Conservation (phyloP, 2,329 filamentous ascomycete genomes). For the Penicillium sp. region DNA sequence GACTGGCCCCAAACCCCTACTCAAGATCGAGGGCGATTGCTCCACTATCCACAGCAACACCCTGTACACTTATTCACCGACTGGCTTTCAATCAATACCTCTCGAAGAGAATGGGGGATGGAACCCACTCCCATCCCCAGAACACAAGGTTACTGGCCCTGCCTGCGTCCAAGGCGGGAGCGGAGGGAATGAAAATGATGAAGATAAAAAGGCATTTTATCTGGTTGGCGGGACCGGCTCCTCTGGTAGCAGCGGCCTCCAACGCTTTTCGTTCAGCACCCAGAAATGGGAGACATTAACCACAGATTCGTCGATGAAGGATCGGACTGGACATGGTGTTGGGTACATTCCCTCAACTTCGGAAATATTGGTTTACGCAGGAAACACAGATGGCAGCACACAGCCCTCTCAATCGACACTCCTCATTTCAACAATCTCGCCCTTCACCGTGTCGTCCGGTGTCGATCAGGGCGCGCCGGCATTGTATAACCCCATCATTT, state of each 20-base stretch:
- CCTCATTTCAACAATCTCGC: slow-evolving; percentile 63
- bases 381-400: slow-evolving; percentile 61
- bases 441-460: slow-evolving; percentile 63
- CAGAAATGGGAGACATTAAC: slow-evolving; percentile 60
- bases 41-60: slow-evolving; percentile 77
- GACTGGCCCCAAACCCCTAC: slow-evolving; percentile 69
- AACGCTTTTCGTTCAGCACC: slow-evolving; percentile 62
- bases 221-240: slow-evolving; percentile 74
- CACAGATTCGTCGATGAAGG: slow-evolving; percentile 58
- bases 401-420: slow-evolving; percentile 72
- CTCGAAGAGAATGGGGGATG: slow-evolving; percentile 71
- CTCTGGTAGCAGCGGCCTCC: slow-evolving; percentile 69
- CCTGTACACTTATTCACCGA: slow-evolving; percentile 77
- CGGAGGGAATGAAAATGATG: slow-evolving; percentile 55
- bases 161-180: slow-evolving; percentile 72
- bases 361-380: slow-evolving; percentile 77
- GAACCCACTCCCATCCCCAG: slow-evolving; percentile 63
- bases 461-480: slow-evolving; percentile 60
- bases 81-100: slow-evolving; percentile 72
- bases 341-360: slow-evolving; percentile 70
- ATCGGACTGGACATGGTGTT: slow-evolving; percentile 72
- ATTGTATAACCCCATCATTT: slow-evolving; percentile 66
- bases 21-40: slow-evolving; percentile 73
- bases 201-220: slow-evolving; percentile 58
- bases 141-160: slow-evolving; percentile 67